These are phyloP conservation scores for Daldinia decipiens DNA, from an alignment of 495 filamentous ascomycete species.

Conservation along the genomic window DNA sequence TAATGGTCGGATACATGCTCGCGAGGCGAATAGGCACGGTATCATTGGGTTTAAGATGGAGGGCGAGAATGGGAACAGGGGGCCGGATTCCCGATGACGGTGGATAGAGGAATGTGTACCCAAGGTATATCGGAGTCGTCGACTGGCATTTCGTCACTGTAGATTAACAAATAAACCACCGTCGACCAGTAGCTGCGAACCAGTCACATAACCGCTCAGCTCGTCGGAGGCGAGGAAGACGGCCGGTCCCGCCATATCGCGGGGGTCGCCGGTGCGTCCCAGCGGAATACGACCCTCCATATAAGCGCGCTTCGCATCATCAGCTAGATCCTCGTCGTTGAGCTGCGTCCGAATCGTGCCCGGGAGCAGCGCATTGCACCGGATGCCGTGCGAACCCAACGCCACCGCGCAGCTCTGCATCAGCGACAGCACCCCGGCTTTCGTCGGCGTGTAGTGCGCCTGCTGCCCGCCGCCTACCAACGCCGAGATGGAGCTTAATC, in stretches of 20 bases:
- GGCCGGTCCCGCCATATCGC: slow-evolving; percentile 81
- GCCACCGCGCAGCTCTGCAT: slow-evolving; percentile 89
- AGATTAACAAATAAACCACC: slow-evolving; percentile 75
- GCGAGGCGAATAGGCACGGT: neutral
- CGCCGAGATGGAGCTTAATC: slow-evolving; percentile 82
- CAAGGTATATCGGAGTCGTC: neutral
- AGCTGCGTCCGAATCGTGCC: slow-evolving; percentile 88
- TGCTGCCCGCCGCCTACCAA: slow-evolving; percentile 84
- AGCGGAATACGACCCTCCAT: slow-evolving; percentile 88
- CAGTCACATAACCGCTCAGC: slow-evolving; percentile 82
- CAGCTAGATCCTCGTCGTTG: slow-evolving; percentile 81
- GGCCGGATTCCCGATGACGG: neutral
- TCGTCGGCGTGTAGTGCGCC: slow-evolving; percentile 91
- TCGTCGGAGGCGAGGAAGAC: slow-evolving; percentile 85
- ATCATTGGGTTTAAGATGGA: neutral
- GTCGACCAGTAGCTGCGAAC: slow-evolving; percentile 86
- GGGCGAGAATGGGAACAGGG: neutral
- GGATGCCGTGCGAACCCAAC: slow-evolving; percentile 76
- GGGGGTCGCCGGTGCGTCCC: slow-evolving; percentile 73
- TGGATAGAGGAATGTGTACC: neutral
- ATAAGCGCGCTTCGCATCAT: slow-evolving; percentile 76
- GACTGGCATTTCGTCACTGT: slow-evolving; percentile 51
- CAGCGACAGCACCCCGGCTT: slow-evolving; percentile 82
- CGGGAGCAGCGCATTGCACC: slow-evolving; percentile 87
- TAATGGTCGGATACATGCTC: neutral